Evolutionary conservation across 2,329 filamentous ascomycete species (phyloP).

Genomic region (Monilinia fructicola): DNA sequence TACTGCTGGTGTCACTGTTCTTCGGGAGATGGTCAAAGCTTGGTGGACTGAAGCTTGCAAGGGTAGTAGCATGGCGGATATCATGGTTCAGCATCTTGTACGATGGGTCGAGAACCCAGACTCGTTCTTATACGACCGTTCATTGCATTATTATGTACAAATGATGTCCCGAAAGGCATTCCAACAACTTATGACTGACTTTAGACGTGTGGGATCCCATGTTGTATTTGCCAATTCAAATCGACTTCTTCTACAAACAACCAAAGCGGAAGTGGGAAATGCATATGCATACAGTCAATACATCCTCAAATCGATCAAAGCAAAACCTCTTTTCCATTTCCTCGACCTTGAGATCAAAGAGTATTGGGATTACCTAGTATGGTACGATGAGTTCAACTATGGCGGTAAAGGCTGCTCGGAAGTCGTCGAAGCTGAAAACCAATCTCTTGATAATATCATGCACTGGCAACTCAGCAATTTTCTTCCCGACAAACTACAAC

Average conservation of each 20-base stretch:
- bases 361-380: conserved; percentile 98
- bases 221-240: conserved; percentile 94
- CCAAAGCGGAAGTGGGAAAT: conserved; percentile 94
- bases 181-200: conserved; percentile 95
- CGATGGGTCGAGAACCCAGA: conserved; percentile 94
- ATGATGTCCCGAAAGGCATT: conserved; percentile 98
- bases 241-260: conserved; percentile 87
- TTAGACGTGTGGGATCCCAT: conserved; percentile 89
- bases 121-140: conserved; percentile 92
- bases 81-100: conserved; percentile 95
- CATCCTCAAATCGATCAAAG: conserved; percentile 95
- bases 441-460: conserved; percentile 89
- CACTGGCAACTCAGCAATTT: conserved; percentile 97
- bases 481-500: conserved; percentile 75
- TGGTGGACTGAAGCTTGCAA: conserved; percentile 97
- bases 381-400: conserved; percentile 99
- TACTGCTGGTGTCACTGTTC: conserved; percentile 83
- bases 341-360: conserved; percentile 96
- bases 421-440: conserved; percentile 72
- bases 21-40: conserved; percentile 96
- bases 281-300: conserved; percentile 97
- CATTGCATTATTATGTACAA: conserved; percentile 94
- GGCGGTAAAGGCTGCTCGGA: conserved; percentile 88
- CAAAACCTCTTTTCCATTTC: conserved; percentile 94
- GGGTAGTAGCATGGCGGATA: conserved; percentile 90